These are phyloP conservation scores for Cucurbita ficifolia DNA, from an alignment of 306 rosid species.

Conservation along the genomic window DNA sequence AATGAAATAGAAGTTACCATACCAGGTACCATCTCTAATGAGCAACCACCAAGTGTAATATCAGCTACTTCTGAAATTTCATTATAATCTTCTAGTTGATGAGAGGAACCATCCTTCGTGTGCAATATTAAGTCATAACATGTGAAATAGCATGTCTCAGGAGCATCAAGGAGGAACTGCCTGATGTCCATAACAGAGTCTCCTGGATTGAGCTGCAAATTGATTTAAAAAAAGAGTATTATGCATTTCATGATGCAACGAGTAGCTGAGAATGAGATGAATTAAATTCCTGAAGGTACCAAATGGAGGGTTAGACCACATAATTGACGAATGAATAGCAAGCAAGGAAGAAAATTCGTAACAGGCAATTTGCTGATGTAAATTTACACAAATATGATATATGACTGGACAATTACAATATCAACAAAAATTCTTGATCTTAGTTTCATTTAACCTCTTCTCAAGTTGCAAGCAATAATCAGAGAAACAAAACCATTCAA, in stretches of 20 bases:
- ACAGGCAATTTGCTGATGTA: not conserved
- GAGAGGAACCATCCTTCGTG: constrained; percentile 69
- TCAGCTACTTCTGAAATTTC: constrained; percentile 98
- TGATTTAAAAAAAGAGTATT: constrained; percentile 9
- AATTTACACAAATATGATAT: not conserved
- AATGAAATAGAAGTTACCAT: constrained; percentile 5
- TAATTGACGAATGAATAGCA: not conserved
- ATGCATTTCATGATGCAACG: not conserved
- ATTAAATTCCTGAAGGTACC: not conserved
- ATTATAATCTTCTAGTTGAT: constrained; percentile 83
- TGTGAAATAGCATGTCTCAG: constrained; percentile 90
- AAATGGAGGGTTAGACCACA: not conserved
- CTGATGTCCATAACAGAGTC: constrained; percentile 95
- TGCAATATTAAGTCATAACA: constrained; percentile 87
- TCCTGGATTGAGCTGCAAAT: constrained; percentile 81
- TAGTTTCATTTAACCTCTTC: not conserved
- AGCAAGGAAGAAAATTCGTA: not conserved
- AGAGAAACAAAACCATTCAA: not conserved
- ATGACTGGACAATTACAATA: not conserved
- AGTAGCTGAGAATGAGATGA: not conserved
- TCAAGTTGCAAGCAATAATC: not conserved
- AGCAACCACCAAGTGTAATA: constrained; percentile 85
- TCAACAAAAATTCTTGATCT: not conserved
- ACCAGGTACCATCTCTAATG: constrained; percentile 99
- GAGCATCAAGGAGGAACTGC: constrained; percentile 96